Percentiles rank a stretch among this genome's conserved stretches.
Conservation (phyloP, 306 rosid species). For the Lathyrus aphaca region DNA sequence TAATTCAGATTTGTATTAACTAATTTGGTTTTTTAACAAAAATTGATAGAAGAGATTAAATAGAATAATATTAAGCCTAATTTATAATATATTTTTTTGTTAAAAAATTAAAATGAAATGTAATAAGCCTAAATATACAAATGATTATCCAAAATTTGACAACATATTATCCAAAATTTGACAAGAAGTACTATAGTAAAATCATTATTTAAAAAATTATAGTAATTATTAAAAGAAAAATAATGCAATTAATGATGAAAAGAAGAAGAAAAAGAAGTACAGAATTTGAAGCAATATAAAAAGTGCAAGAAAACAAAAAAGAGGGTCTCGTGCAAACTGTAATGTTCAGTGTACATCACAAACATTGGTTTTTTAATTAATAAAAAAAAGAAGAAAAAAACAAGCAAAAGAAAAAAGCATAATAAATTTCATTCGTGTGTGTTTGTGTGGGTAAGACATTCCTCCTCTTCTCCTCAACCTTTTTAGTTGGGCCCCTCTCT, state of each 20-base stretch:
- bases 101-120: no score
- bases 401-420: conserved; percentile 33
- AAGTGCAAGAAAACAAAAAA: conserved; percentile 66
- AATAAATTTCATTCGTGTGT: conserved; percentile 52
- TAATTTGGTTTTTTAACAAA: no score
- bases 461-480: conserved; percentile 37
- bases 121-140: no score
- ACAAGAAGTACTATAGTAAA: no score
- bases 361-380: conserved; percentile 42
- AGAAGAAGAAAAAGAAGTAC: not conserved
- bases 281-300: conserved; percentile 39
- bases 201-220: no score
- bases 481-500: conserved; percentile 36
- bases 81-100: no score
- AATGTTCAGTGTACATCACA: conserved; percentile 59
- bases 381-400: conserved; percentile 9
- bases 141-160: no score
- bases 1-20: no score
- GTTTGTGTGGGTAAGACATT: conserved; percentile 68
- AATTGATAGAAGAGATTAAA: no score
- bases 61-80: no score
- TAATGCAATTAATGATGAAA: not conserved
- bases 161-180: no score
- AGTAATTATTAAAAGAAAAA: not conserved
- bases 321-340: conserved; percentile 93